Conservation (phyloP, 345 rosid genomes). For the Excoecaria cochinchinensis region DNA sequence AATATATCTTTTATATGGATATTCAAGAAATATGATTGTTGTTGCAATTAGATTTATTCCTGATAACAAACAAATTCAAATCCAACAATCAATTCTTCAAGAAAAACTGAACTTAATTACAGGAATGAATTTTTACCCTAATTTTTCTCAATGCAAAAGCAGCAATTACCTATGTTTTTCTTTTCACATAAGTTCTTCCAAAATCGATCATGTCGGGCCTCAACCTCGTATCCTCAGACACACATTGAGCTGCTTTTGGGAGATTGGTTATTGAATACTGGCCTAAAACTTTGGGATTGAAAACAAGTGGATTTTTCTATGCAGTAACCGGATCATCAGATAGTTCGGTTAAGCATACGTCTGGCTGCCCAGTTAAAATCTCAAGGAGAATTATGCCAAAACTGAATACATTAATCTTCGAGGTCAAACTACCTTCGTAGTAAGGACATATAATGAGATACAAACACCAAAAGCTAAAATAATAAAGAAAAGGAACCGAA, state of each 20-base stretch:
- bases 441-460: background rate
- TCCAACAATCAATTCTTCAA: no score
- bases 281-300: slow-evolving; percentile 33
- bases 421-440: slow-evolving; percentile 29
- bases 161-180: no score
- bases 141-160: no score
- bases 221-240: slow-evolving; percentile 22
- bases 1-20: no score
- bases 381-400: slow-evolving; percentile 36
- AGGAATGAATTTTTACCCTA: no score
- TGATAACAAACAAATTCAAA: no score
- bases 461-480: background rate
- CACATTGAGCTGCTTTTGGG: slow-evolving; percentile 21
- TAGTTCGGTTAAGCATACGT: slow-evolving; percentile 29
- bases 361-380: slow-evolving; percentile 30
- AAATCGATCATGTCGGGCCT: slow-evolving; percentile 21
- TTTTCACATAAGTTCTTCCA: slow-evolving; percentile 24
- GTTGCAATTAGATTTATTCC: no score
- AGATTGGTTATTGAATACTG: slow-evolving; percentile 23
- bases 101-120: no score
- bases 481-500: background rate
- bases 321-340: slow-evolving; percentile 21
- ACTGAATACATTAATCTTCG: slow-evolving; percentile 30
- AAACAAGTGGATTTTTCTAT: slow-evolving; percentile 21
- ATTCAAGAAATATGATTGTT: no score